phyloP scores from a whole-genome alignment of 2,329 filamentous ascomycete genomes.

The Ophiocordyceps camponoti-saundersi region DNA sequence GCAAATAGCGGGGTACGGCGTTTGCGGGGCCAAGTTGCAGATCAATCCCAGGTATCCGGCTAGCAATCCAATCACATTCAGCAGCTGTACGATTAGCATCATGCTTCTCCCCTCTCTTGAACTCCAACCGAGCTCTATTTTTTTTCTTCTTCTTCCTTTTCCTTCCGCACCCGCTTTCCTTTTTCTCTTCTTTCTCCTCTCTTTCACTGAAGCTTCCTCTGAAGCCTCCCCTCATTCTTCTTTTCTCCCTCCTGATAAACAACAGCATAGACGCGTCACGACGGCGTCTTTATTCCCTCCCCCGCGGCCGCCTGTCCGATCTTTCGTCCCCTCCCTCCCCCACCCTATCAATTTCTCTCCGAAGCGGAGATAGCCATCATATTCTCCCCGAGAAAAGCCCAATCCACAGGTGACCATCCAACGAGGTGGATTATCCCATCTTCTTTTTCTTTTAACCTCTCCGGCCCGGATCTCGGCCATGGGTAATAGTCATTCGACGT shows the following conservation, averaged over 20 bases:
- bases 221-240: not conserved
- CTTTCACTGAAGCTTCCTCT: not conserved
- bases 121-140: not conserved
- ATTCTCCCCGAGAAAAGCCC: not conserved
- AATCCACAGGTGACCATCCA: not conserved
- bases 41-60: not conserved
- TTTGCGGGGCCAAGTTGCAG: not conserved
- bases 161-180: not conserved
- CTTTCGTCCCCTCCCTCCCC: not conserved
- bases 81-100: not conserved
- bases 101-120: not conserved
- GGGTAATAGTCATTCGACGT: slow-evolving; percentile 21
- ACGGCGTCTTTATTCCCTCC: not conserved
- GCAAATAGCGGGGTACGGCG: slow-evolving; percentile 1
- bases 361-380: not conserved
- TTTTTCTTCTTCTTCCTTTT: not conserved
- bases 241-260: not conserved
- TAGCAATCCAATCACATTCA: not conserved
- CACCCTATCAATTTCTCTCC: not conserved
- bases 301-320: no score
- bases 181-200: not conserved
- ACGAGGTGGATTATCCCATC: not conserved
- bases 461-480: slow-evolving; percentile 7
- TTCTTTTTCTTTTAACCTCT: not conserved
- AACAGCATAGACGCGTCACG: no score